These are phyloP conservation scores for Yarrowia divulgata DNA, from an alignment of 805 yeast species.

Conservation along the genomic window DNA sequence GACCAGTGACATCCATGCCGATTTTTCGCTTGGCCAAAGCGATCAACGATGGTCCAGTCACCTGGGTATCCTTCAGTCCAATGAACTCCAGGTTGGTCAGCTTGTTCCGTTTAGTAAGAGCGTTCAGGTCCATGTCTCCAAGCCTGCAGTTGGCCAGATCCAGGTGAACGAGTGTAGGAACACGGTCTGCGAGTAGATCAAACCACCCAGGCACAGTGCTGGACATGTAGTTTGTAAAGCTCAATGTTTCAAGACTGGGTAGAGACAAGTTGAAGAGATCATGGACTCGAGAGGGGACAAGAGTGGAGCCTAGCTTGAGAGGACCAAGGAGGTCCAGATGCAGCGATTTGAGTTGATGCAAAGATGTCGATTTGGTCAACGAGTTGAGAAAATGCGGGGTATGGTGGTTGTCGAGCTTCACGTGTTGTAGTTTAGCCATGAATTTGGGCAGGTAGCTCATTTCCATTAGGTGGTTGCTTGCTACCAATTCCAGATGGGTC, in stretches of 20 bases:
- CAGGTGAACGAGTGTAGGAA: slow-evolving; percentile 5
- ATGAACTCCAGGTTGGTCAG: slow-evolving; percentile 6
- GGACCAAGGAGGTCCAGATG: slow-evolving; percentile 30
- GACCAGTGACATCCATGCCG: slow-evolving; percentile 10
- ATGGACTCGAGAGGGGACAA: neutral
- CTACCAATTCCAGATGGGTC: slow-evolving; percentile 14
- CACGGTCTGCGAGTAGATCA: slow-evolving; percentile 2
- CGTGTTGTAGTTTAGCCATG: slow-evolving; percentile 5
- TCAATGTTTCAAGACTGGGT: slow-evolving; percentile 13
- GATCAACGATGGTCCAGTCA: slow-evolving; percentile 10
- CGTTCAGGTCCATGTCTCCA: slow-evolving; percentile 12
- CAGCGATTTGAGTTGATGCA: slow-evolving; percentile 17
- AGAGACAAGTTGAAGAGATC: slow-evolving; percentile 1
- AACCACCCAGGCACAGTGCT: slow-evolving; percentile 22
- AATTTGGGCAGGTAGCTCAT: slow-evolving; percentile 11
- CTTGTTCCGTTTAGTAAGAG: neutral
- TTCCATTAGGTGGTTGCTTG: slow-evolving; percentile 21
- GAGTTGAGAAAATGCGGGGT: slow-evolving; percentile 38
- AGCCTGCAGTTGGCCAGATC: slow-evolving; percentile 21
- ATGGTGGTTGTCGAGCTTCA: slow-evolving; percentile 34
- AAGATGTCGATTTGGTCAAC: slow-evolving; percentile 10
- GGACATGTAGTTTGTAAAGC: slow-evolving; percentile 9
- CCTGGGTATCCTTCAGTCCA: slow-evolving; percentile 3
- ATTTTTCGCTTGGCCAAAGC: slow-evolving; percentile 7
- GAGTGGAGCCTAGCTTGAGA: slow-evolving; percentile 2